Percentiles rank a stretch among this genome's conserved stretches.
These are phyloP conservation scores for Plectosphaerella sp. DNA, from an alignment of 2,329 filamentous ascomycete genomes.

Conservation along the genomic window DNA sequence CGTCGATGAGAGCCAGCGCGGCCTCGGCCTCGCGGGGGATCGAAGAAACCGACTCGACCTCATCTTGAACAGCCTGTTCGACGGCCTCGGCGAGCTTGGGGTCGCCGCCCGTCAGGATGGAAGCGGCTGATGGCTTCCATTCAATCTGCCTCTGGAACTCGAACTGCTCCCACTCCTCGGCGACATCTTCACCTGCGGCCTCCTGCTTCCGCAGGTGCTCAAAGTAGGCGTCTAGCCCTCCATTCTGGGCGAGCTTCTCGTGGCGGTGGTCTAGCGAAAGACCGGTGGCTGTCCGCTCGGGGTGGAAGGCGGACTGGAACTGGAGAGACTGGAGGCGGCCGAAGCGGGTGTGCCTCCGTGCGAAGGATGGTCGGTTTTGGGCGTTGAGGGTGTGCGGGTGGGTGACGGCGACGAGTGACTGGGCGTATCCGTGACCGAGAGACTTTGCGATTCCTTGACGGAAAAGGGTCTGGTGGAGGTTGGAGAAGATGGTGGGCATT, in stretches of 20 bases:
- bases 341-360: slow-evolving; percentile 51
- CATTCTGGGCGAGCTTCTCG: slow-evolving; percentile 38
- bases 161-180: slow-evolving; percentile 87
- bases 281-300: slow-evolving; percentile 45
- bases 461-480: slow-evolving; percentile 76
- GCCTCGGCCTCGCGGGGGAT: slow-evolving; percentile 47
- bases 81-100: slow-evolving; percentile 44
- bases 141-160: slow-evolving; percentile 85
- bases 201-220: slow-evolving; percentile 83
- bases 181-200: slow-evolving; percentile 46
- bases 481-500: slow-evolving; percentile 78
- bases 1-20: slow-evolving; percentile 77
- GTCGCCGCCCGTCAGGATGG: slow-evolving; percentile 50
- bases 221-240: slow-evolving; percentile 83
- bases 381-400: slow-evolving; percentile 73
- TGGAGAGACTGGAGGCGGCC: slow-evolving; percentile 54
- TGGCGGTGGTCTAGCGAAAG: slow-evolving; percentile 54
- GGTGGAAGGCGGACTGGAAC: slow-evolving; percentile 74
- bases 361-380: slow-evolving; percentile 62
- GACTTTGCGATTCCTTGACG: slow-evolving; percentile 97
- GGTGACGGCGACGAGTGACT: slow-evolving; percentile 92
- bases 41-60: slow-evolving; percentile 22
- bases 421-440: slow-evolving; percentile 95
- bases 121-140: slow-evolving; percentile 66
- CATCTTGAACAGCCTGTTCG: slow-evolving; percentile 19